These are phyloP conservation scores for Neostapfia colusana DNA, from an alignment of 176 grass and related monocot genomes.

Conservation along the genomic window DNA sequence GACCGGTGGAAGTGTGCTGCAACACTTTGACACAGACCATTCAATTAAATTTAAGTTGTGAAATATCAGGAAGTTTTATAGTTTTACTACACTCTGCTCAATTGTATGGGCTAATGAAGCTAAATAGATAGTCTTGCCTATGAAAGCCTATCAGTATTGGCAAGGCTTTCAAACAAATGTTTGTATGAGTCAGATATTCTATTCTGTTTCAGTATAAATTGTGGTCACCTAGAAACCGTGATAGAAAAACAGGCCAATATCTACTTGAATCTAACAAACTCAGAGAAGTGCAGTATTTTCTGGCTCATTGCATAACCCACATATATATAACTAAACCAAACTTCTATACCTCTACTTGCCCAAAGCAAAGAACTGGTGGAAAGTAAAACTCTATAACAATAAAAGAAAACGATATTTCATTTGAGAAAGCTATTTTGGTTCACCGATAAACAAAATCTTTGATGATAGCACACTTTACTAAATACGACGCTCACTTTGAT, in stretches of 20 bases:
- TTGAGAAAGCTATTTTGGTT: background rate
- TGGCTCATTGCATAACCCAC: background rate
- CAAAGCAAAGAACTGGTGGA: background rate
- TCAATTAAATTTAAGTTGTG: background rate
- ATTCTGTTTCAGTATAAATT: too few relatives aligned
- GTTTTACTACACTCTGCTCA: background rate
- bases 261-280: too few relatives aligned
- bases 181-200: background rate
- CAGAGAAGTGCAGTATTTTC: too few relatives aligned
- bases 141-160: background rate
- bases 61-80: background rate
- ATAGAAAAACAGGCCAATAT: too few relatives aligned
- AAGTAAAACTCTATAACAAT: background rate
- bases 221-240: too few relatives aligned
- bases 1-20: too few relatives aligned
- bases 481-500: constrained; percentile 21
- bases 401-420: background rate
- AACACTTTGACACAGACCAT: too few relatives aligned
- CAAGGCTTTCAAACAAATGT: background rate
- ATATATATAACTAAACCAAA: background rate
- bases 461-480: constrained; percentile 7
- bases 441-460: background rate
- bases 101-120: background rate
- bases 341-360: background rate
- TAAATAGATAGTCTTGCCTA: background rate